phyloP scores from a whole-genome alignment of 305 asterid species.

The Stenogyne calaminthoides region DNA sequence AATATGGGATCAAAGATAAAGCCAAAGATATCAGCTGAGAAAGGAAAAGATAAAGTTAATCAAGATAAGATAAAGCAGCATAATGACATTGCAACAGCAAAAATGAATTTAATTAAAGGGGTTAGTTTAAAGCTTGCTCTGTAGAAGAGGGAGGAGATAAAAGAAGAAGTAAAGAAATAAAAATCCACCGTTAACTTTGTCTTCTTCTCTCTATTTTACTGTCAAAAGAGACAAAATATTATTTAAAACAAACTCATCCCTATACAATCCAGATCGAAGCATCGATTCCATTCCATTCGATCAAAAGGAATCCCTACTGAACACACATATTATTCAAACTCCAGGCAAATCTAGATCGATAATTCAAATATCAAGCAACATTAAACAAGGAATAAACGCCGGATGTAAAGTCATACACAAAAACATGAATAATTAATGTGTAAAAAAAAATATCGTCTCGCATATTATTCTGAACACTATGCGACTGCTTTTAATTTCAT shows the following conservation, averaged over 20 bases:
- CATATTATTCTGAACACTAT: no score
- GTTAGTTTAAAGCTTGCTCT: constrained; percentile 32
- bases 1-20: constrained; percentile 11
- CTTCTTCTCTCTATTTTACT: constrained; percentile 36
- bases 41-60: constrained; percentile 42
- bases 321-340: constrained; percentile 9
- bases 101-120: constrained; percentile 33
- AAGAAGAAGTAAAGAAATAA: constrained; percentile 40
- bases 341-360: constrained; percentile 18
- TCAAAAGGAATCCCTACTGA: constrained; percentile 18
- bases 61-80: constrained; percentile 37
- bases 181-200: constrained; percentile 47
- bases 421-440: constrained; percentile 11
- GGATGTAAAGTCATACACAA: not conserved
- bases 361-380: constrained; percentile 25
- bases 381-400: not conserved
- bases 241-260: constrained; percentile 31
- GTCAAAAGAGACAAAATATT: constrained; percentile 50
- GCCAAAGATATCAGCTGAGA: constrained; percentile 25
- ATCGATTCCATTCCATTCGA: constrained; percentile 36
- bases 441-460: not conserved
- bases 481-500: not conserved
- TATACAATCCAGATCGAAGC: constrained; percentile 55
- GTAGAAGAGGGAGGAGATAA: constrained; percentile 26
- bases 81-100: constrained; percentile 30